Evolutionary conservation across 257 asterid genomes (phyloP), one percentile per base, ranked within the genome.

Genomic region (Ilex aquifolium): DNA sequence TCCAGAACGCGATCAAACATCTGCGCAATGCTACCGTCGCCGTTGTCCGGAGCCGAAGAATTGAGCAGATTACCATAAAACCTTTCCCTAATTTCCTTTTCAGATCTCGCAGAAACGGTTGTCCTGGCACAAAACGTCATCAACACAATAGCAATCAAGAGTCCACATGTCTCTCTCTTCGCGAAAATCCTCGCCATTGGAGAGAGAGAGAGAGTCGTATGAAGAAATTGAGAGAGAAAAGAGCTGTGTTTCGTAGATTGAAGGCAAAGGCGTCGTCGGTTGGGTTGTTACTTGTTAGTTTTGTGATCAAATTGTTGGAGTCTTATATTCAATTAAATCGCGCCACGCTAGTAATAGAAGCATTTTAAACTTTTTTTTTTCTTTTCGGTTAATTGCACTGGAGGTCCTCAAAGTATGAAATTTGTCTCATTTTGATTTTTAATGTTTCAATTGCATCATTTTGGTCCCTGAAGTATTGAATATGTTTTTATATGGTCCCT

Each of bases 1-100:
- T 92, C 91, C 73, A 92, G 75, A 62, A 87, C 99, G n/a, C 95
- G 95, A 81, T 85, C 96, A 48, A 92, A 87, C 97, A 92, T 92
- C 70, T 87, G 76, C 13, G 99, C 99, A 53, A 92, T 90, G 69
- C 77, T 84, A 31, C 87, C 94, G 0, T 87, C 96, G 7, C 86
- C 88, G 61, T 67, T 74, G 13, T 71, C 84, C 40, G 94, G 72
- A 60, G 86, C 66, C 61, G 99, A 55, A 4, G 90, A 72, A 76
- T 93, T 93, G 32, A 87, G 66, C n/a, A 93, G 76, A 76, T 84
- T 74, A 14, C 99, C 99, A 67, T 82, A 93, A 79, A 93, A 93
- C 46, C 83, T 77, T 5, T 84, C 90, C 77, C 99, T 79, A 44
- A 79, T 87, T 39, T 89, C 99, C 52, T 87, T 69, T 74, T 87